Conservation (phyloP, 2,329 filamentous ascomycete genomes). For the Coccinonectria pachysandricola region DNA sequence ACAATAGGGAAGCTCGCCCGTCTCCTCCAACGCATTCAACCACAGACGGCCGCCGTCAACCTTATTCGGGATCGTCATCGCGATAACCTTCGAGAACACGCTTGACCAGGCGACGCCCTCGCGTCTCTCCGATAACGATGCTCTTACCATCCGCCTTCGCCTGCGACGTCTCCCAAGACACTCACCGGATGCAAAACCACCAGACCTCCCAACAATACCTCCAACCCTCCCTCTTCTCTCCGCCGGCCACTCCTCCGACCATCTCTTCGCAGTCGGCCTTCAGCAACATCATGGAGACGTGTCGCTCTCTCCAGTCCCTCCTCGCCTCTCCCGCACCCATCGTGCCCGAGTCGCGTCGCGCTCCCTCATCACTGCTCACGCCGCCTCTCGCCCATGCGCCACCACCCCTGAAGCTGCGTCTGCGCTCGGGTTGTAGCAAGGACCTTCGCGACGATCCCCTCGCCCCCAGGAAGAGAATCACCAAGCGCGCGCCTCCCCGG, state of each 20-base stretch:
- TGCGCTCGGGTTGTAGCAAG: conserved; percentile 34
- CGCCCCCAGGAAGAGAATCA: conserved; percentile 35
- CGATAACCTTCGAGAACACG: too few relatives aligned
- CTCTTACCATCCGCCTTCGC: conserved; percentile 48
- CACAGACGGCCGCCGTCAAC: too few relatives aligned
- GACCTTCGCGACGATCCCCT: conserved; percentile 20
- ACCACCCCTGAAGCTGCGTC: conserved; percentile 42
- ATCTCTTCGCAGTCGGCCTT: conserved; percentile 35
- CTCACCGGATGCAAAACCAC: too few relatives aligned
- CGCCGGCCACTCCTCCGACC: conserved; percentile 45
- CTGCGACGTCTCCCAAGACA: conserved; percentile 39
- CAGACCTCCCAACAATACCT: background rate
- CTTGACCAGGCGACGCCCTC: too few relatives aligned
- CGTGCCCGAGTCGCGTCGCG: conserved; percentile 26
- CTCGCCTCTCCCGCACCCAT: conserved; percentile 30
- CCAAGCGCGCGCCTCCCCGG: conserved; percentile 39
- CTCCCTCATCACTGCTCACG: conserved; percentile 36
- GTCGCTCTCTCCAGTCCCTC: conserved; percentile 51
- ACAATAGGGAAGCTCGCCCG: too few relatives aligned
- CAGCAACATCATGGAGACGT: conserved; percentile 47
- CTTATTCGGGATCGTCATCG: too few relatives aligned
- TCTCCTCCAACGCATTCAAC: too few relatives aligned
- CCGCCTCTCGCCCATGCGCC: conserved; percentile 44
- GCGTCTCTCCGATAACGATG: conserved; percentile 34
- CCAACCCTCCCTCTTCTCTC: conserved; percentile 41